Evolutionary conservation across 139 green algal genomes (phyloP).

Genomic region (Chlorella sp.): DNA sequence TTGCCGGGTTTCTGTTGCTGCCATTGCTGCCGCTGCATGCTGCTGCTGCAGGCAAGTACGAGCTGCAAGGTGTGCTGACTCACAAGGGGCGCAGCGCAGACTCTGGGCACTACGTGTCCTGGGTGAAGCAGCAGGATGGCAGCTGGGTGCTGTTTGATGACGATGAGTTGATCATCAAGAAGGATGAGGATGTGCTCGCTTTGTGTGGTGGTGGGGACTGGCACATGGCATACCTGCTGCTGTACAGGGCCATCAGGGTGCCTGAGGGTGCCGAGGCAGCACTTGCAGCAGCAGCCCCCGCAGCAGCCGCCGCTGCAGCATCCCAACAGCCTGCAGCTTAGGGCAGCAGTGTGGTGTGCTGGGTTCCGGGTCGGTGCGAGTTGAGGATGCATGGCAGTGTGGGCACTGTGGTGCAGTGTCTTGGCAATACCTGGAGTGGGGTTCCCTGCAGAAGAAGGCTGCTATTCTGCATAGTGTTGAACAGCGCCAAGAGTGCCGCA

Average conservation of each 20-base stretch:
- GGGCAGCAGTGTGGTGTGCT: no score
- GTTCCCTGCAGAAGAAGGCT: no score
- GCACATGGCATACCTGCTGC: conserved; percentile 95
- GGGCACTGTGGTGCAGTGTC: no score
- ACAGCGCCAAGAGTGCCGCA: no score
- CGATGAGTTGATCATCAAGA: conserved; percentile 69
- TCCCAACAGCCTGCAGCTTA: no score
- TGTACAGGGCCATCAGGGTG: conserved; percentile 74
- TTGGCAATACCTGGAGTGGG: no score
- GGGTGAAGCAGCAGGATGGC: conserved; percentile 85
- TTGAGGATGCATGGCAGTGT: no score
- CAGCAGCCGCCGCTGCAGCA: no score
- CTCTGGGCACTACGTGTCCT: conserved; percentile 94
- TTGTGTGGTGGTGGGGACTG: conserved; percentile 91
- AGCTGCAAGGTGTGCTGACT: conserved; percentile 87
- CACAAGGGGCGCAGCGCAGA: conserved; percentile 97
- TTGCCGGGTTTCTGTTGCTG: no score
- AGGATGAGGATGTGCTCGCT: conserved; percentile 84
- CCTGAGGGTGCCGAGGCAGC: conserved; percentile 12
- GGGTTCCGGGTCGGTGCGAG: no score
- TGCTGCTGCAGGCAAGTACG: conserved; percentile 72
- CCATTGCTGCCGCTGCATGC: background rate
- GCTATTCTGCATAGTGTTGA: no score
- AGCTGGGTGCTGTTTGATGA: conserved; percentile 97
- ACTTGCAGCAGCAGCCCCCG: no score